Evolutionary conservation across 2,329 filamentous ascomycete genomes (phyloP), one percentile per base, ranked within the genome.

Genomic region (Fusarium solani-melongenae): DNA sequence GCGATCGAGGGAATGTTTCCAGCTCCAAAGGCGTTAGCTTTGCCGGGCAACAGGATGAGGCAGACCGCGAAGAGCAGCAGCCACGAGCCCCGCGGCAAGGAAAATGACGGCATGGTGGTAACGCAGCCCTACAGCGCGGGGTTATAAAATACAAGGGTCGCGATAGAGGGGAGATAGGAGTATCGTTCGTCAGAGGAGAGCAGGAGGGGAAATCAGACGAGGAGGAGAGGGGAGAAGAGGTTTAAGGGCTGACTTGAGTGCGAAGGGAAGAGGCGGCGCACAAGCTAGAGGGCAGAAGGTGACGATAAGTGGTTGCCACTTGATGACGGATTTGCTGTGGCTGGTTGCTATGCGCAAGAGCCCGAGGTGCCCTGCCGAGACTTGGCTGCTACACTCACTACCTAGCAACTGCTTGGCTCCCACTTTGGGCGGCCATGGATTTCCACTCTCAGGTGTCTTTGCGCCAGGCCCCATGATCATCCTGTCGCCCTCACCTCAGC

Each of bases 1-100:
- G 86, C 82, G 72, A 91, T 91, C 22, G 88, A 91, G n/a, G 91
- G 91, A 69, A 93, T 93, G 78, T 93, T 93, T 65, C 91, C 91
- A 36, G 91, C 91, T 29, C 91, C 91, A 79, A 93, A 93, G 5
- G 91, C 91, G 24, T 85, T 84, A 4, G 85, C 90, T 70, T 85
- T 86, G 61, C 86, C 84, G 24, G 90, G 89, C 59, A 92, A 82
- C 53, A 92, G 76, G n/a, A 89, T 80, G 67, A 93, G 81, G 61
- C 90, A 77, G 49, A 79, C 75, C 53, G 76, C 72, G 58, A 91
- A 78, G 71, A 88, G 81, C 64, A 92, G 83, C 79, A 92, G 83
- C 81, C 87, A 83, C 38, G 82, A 82, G 79, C 85, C 84, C 83
- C 86, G 86, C 79, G 86, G 81, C 72, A 85, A 80, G 66, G 82